phyloP scores from a whole-genome alignment of 495 filamentous ascomycete genomes.

The Aspergillus conjunctus region DNA sequence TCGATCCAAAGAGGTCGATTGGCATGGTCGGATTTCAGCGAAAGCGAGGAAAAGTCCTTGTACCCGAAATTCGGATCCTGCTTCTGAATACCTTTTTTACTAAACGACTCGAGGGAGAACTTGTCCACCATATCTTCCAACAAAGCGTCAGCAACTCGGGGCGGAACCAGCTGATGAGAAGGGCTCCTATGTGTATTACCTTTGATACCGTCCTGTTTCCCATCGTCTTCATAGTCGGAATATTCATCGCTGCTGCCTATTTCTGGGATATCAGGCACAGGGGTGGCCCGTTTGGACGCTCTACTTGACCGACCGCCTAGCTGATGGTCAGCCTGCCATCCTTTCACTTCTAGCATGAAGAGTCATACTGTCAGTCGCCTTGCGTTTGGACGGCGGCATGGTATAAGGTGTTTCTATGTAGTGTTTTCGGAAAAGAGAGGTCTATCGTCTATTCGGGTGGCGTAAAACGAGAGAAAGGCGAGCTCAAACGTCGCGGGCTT shows the following conservation, averaged over 20 bases:
- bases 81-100: conserved; percentile 44
- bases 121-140: conserved; percentile 62
- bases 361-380: conserved; percentile 61
- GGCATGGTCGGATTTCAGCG: conserved; percentile 83
- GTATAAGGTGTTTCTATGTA: conserved; percentile 11
- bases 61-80: conserved; percentile 61
- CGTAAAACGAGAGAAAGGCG: conserved; percentile 2
- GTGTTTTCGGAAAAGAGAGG: conserved; percentile 9
- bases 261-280: conserved; percentile 65
- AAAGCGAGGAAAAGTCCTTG: conserved; percentile 78
- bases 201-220: conserved; percentile 47
- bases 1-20: conserved; percentile 93
- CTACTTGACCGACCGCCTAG: conserved; percentile 58
- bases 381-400: conserved; percentile 84
- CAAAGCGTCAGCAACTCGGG: conserved; percentile 22
- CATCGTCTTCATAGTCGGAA: conserved; percentile 60
- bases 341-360: conserved; percentile 28
- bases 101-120: conserved; percentile 60
- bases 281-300: conserved; percentile 66
- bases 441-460: conserved; percentile 25
- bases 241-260: conserved; percentile 72
- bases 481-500: conserved; percentile 24
- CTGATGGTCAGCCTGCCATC: conserved; percentile 38
- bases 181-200: conserved; percentile 41
- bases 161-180: too few species aligned